phyloP scores from a whole-genome alignment of 202 grass and related monocot genomes.

The Carex sylvatica region DNA sequence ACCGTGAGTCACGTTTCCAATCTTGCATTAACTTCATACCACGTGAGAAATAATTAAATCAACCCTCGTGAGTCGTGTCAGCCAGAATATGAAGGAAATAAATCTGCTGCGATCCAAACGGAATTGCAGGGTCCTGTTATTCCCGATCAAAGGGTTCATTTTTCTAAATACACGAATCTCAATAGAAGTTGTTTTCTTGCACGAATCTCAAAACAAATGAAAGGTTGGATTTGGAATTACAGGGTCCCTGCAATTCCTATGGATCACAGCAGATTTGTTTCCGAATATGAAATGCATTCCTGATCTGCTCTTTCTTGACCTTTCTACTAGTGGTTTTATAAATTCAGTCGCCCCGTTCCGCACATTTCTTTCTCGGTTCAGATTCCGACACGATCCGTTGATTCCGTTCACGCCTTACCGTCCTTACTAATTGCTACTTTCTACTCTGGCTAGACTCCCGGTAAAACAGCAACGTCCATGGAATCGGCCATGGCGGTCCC shows the following conservation, averaged over 20 bases:
- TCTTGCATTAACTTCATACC: neutral
- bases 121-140: no score
- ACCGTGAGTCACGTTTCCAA: neutral
- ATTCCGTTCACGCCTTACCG: neutral
- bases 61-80: neutral
- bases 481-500: slow-evolving; percentile 43
- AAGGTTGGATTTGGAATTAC: no score
- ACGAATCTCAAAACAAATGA: no score
- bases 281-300: neutral
- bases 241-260: no score
- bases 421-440: neutral
- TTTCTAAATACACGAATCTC: no score
- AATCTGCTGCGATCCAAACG: no score
- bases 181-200: no score
- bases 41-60: neutral
- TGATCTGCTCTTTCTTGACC: neutral
- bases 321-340: neutral
- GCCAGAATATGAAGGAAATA: neutral
- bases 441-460: neutral
- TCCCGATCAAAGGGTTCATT: no score
- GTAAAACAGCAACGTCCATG: slow-evolving; percentile 31
- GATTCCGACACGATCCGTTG: neutral
- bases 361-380: neutral
- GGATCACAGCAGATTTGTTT: no score
- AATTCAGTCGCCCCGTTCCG: neutral